Percentiles rank a stretch among this genome's conserved stretches.
These are phyloP conservation scores for Carex kokanica DNA, from an alignment of 176 grass and related monocot species.

Conservation along the genomic window DNA sequence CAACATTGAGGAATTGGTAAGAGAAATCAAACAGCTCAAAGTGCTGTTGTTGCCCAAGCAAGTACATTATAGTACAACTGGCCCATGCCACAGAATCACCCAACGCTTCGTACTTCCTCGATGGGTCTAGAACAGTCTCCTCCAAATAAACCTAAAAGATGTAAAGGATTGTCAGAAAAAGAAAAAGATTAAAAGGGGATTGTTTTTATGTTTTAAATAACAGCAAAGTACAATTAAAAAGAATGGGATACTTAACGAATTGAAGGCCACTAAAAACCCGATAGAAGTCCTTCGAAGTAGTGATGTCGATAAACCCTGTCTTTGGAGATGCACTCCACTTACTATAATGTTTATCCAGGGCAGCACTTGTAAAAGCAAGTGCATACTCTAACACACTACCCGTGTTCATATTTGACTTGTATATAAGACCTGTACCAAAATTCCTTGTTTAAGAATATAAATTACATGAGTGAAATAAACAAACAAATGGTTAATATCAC, in stretches of 20 bases:
- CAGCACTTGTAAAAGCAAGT: slow-evolving; percentile 96
- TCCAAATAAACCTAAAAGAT: slow-evolving; percentile 76
- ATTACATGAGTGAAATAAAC: not conserved
- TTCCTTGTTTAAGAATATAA: not conserved
- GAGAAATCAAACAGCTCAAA: slow-evolving; percentile 98
- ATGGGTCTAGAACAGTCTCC: slow-evolving; percentile 60
- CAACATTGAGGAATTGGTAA: slow-evolving; percentile 88
- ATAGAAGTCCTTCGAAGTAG: slow-evolving; percentile 95
- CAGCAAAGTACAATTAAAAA: not conserved
- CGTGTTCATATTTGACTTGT: slow-evolving; percentile 75
- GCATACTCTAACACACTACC: slow-evolving; percentile 94
- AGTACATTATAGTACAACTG: slow-evolving; percentile 94
- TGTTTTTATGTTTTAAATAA: not conserved
- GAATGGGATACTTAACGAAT: slow-evolving; percentile 66
- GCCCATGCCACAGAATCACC: slow-evolving; percentile 98
- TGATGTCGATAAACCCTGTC: slow-evolving; percentile 97
- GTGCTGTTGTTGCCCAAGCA: slow-evolving; percentile 91
- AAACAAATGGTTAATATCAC: not conserved
- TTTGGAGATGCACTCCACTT: slow-evolving; percentile 99
- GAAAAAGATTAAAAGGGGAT: slow-evolving; percentile 10
- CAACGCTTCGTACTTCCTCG: slow-evolving; percentile 65
- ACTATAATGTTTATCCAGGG: slow-evolving; percentile 91
- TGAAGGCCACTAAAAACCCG: slow-evolving; percentile 97
- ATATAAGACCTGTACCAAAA: slow-evolving; percentile 57
- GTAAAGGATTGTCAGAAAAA: slow-evolving; percentile 18